phyloP scores from a whole-genome alignment of 768 basidiomycete species.

The Phanerodontia chrysosporium region DNA sequence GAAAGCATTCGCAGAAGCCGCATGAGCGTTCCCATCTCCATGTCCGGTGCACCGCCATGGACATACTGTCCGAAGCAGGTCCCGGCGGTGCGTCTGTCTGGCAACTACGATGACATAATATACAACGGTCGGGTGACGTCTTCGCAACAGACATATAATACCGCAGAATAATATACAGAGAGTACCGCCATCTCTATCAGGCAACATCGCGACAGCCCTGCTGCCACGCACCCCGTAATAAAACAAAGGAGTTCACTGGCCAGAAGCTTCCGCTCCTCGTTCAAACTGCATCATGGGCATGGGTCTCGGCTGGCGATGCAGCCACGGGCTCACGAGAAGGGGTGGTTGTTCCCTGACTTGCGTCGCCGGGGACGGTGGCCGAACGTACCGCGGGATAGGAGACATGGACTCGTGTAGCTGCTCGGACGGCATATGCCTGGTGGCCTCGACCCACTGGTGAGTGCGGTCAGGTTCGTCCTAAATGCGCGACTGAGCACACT shows the following conservation, averaged over 20 bases:
- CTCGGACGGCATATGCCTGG: neutral
- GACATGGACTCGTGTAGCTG: neutral
- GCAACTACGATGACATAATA: neutral
- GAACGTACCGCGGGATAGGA: constrained; percentile 3
- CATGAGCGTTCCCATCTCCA: neutral
- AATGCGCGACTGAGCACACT: neutral
- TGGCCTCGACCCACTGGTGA: constrained; percentile 13
- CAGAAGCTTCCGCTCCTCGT: neutral
- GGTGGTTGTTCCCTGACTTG: constrained; percentile 3
- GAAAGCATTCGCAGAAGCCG: neutral
- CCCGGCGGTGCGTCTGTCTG: neutral
- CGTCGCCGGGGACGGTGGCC: neutral
- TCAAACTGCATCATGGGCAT: neutral
- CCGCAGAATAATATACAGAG: neutral
- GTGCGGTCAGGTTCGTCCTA: constrained; percentile 11
- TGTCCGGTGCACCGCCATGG: neutral
- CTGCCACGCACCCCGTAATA: neutral
- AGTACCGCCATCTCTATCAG: neutral
- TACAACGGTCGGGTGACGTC: neutral
- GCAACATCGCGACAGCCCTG: neutral
- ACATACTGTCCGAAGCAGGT: neutral
- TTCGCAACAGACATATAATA: neutral
- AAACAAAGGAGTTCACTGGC: neutral
- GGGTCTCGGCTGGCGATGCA: constrained; percentile 10
- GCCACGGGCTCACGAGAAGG: constrained; percentile 4